Evolutionary conservation across 2,329 filamentous ascomycete species (phyloP).

Genomic region (Ceratocystis albifundus): DNA sequence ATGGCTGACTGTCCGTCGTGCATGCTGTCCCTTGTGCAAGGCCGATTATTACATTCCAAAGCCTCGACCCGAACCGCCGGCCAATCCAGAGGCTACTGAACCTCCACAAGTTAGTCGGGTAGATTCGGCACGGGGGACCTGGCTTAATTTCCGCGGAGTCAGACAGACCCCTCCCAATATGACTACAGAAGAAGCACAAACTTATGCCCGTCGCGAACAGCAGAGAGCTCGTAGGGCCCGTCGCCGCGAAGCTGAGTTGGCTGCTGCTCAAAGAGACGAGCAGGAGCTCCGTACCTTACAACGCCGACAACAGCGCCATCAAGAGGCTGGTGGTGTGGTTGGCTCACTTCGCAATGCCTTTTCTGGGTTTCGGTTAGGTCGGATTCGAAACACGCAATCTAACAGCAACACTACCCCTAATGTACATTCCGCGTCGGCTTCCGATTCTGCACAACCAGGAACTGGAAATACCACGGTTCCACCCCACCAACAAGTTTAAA

Average conservation of each 20-base stretch:
- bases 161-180: conserved; percentile 29
- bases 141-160: conserved; percentile 30
- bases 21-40: conserved; percentile 95
- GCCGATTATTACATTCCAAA: conserved; percentile 96
- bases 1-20: conserved; percentile 86
- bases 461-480: neutral
- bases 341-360: conserved; percentile 23
- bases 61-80: conserved; percentile 50
- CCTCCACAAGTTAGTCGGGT: conserved; percentile 33
- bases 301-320: conserved; percentile 9
- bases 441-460: neutral
- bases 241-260: conserved; percentile 16
- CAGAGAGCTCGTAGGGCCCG: conserved; percentile 19
- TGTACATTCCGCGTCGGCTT: neutral
- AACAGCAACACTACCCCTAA: neutral
- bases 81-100: conserved; percentile 26
- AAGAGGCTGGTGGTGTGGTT: conserved; percentile 12
- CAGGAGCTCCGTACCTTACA: conserved; percentile 16
- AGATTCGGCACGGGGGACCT: conserved; percentile 38
- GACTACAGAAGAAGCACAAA: conserved; percentile 25
- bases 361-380: conserved; percentile 20
- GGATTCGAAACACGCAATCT: conserved; percentile 3
- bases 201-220: conserved; percentile 15
- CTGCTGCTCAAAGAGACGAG: conserved; percentile 17
- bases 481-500: neutral